Base-by-base conservation (phyloP, 805 yeast species). In the Metschnikowia shivogae region DNA sequence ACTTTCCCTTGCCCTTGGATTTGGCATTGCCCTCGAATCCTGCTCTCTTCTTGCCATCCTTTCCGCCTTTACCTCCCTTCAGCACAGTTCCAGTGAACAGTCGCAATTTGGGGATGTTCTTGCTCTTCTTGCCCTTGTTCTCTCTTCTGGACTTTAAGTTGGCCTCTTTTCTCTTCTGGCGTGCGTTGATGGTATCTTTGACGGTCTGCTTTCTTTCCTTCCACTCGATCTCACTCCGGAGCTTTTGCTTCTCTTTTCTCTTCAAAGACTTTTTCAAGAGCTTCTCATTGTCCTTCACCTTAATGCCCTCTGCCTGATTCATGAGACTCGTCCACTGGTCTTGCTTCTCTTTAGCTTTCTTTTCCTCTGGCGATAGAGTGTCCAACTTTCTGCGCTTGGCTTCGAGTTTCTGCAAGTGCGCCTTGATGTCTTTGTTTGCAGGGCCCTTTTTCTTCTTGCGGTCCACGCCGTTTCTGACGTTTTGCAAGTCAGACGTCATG, bases 161-260 rank as follows among this genome's bases (percentile, higher is more conserved):
- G 56, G 89, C 96, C 58, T 90, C 96, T 65, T 98, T 81, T 74
- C 93, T 85, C 70, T 89, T 87, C 51, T 78, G 81, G 58, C 85
- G 84, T 13, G 84, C 86, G 39, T 81, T 76, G 42, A 86, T 82
- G 32, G 84, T 82, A 55, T 83, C 86, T 47, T 80, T 79, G 11
- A 93, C 96, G 31, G 76, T 76, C 56, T 83, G 86, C 62, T 86
- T 84, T 54, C 99, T 80, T 42, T 92, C 97, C 53, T 71, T 77
- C 99, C 99, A 93, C 65, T 92, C 96, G 42, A 80, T 71, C 58
- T 89, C 96, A 46, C 95, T 84, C 71, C 83, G 87, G 59, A 86
- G 78, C 73, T 93, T 93, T 60, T 77, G 76, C 49, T 86, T 81
- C 56, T 88, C 92, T 61, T 89, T 87, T 56, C 86, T 77, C 70